Base-by-base conservation (phyloP, 2,329 filamentous ascomycete species). In the Exophiala sp. region DNA sequence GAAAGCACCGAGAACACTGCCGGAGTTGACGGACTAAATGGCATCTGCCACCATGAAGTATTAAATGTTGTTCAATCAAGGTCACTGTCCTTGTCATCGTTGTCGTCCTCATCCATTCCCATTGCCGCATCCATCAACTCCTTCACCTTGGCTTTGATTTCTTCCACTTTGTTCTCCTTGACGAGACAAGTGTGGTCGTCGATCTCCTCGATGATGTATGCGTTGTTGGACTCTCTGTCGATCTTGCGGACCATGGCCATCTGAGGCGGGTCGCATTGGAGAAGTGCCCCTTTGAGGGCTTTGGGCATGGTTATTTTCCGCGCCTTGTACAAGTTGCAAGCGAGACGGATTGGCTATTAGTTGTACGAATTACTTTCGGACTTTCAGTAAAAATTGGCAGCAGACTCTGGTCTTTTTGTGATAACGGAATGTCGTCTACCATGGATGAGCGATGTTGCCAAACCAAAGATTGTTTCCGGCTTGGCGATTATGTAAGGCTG, bases 181-280 rank as follows among this genome's bases (percentile, higher is more conserved):
- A 65, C 61, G 44, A 65, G 38, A 50, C 63, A 65, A 9, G 62
- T 64, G 12, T 54, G 51, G 32, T 65, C 62, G 47, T 65, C 61
- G 44, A 65, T 65, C 38, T 62, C 58, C 48, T 65, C 63, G 33
- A 64, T 61, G 42, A 65, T 63, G 46, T 64, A 65, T 5, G 54
- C 57, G 35, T 61, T 60, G 38, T 59, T 55, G 12, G 57, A 52
- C 50, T 65, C 62, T 11, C 54, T 45, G 50, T 65, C 57, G 52
- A 65, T 63, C 56, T 64, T 63, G 14, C 55, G 57, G 10, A 65
- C 60, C 62, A 65, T 64, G 16, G 63, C 63, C 63, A 65, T 65
- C 45, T 65, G 63, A 33, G 63, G 63, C 29, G 63, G 63, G 44
- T 65, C 63, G 49, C 63, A 65, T 52, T 65, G 63, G 18, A 65